Base-by-base conservation (phyloP, 2,329 filamentous ascomycete genomes). In the Sclerotinia minor region DNA sequence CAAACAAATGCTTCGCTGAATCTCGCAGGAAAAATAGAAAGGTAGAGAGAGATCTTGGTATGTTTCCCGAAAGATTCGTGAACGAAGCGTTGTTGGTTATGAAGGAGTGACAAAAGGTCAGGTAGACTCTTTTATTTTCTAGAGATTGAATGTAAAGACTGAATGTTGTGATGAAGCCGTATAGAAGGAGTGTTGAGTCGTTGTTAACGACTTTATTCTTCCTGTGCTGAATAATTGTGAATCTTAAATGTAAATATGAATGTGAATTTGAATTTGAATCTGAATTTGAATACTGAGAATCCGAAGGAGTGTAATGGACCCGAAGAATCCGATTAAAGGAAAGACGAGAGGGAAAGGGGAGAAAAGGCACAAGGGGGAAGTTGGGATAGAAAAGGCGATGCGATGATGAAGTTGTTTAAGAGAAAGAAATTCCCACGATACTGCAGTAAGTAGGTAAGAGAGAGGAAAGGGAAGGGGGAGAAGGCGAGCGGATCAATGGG, bases 221-320 rank as follows among this genome's bases (percentile, higher is more conserved):
- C 50, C 59, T 38, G 8, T 26, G 2, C 21, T 26, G 29, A 17
- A 50, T 6, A 52, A 38, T 50, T 38, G 29, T 63, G 29, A 38
- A 35, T 29, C 11, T 35, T 38, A 32, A 50, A 63, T 50, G 29
- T 21, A 50, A 50, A 49, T 49, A 50, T 69, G 72, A n/a, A n/a
- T n/a, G n/a, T n/a, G n/a, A n/a, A 29, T 29, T 29, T 29, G 29
- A 29, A 29, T 29, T 29, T 29, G 29, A 29, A 29, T 29, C 5
- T 29, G 29, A 73, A 70, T 68, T 57, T 67, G 71, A 71, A 67
- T 53, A 50, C 24, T 67, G 64, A 52, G 67, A 71, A 73, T 72
- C 73, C 74, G 72, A 77, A 77, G 70, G 79, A 79, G 77, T 76
- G 76, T 78, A 78, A 76, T 76, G 78, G 78, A 76, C 77, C 80